phyloP scores from a whole-genome alignment of 192 early-diverging fungal species.

The Coemansia sp. region DNA sequence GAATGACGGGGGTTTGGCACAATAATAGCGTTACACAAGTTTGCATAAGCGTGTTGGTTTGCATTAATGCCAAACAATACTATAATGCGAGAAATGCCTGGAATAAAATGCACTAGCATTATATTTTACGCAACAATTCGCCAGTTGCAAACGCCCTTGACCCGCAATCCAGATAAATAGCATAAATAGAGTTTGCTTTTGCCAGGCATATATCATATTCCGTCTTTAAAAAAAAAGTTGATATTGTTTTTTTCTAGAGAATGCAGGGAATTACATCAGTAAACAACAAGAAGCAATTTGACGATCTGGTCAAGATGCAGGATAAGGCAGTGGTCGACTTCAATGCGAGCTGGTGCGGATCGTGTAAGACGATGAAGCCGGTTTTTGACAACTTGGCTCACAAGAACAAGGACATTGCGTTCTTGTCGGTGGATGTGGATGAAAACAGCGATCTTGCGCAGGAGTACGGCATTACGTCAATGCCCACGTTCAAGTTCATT shows the following conservation, averaged over 20 bases:
- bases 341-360: constrained; percentile 82
- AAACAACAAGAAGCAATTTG: constrained; percentile 17
- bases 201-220: too few species aligned
- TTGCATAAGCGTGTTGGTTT: too few species aligned
- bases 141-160: too few species aligned
- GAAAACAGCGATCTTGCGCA: constrained; percentile 51
- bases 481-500: constrained; percentile 80
- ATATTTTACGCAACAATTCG: too few species aligned
- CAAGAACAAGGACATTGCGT: constrained; percentile 58
- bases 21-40: too few species aligned
- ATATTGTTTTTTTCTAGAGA: not conserved
- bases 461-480: constrained; percentile 58
- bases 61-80: too few species aligned
- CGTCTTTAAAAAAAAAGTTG: too few species aligned
- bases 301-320: constrained; percentile 15
- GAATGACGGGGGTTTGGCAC: too few species aligned
- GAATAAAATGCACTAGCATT: too few species aligned
- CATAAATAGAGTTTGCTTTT: too few species aligned
- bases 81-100: too few species aligned
- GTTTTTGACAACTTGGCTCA: constrained; percentile 62
- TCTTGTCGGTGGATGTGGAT: constrained; percentile 86
- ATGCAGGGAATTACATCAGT: constrained; percentile 2
- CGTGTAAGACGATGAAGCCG: constrained; percentile 75
- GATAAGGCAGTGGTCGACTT: constrained; percentile 71
- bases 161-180: too few species aligned